These are phyloP conservation scores for Syzygium oleosum DNA, from an alignment of 345 rosid genomes.

Conservation along the genomic window DNA sequence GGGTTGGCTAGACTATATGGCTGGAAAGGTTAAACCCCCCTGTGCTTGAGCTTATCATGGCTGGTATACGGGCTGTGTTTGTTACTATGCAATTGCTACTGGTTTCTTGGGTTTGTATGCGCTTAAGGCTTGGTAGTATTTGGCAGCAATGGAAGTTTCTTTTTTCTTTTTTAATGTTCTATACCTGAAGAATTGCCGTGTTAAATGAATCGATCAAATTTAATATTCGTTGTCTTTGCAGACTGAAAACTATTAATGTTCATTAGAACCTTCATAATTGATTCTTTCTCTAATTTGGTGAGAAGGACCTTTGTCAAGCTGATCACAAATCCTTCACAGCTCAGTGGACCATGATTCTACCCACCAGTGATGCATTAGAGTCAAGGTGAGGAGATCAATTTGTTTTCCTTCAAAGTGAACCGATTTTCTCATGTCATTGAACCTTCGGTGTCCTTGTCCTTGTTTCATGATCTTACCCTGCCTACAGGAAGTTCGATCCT, in stretches of 20 bases:
- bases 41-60: neutral
- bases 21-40: neutral
- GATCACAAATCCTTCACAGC: conserved; percentile 82
- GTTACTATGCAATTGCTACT: neutral
- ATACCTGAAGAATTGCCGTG: neutral
- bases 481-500: conserved; percentile 68
- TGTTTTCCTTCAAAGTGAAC: conserved; percentile 2
- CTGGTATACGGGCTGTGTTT: neutral
- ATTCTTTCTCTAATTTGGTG: conserved; percentile 5
- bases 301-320: conserved; percentile 82
- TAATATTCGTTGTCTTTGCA: neutral
- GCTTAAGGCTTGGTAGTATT: neutral
- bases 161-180: neutral
- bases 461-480: conserved; percentile 9
- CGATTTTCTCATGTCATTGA: neutral
- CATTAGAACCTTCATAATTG: neutral
- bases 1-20: neutral
- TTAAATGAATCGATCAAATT: neutral
- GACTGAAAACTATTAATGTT: neutral
- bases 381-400: conserved; percentile 41
- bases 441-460: neutral
- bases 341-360: conserved; percentile 86
- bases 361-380: conserved; percentile 67
- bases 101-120: neutral
- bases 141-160: neutral